Conservation (phyloP, 2,329 filamentous ascomycete genomes). For the Claviceps purpurea region DNA sequence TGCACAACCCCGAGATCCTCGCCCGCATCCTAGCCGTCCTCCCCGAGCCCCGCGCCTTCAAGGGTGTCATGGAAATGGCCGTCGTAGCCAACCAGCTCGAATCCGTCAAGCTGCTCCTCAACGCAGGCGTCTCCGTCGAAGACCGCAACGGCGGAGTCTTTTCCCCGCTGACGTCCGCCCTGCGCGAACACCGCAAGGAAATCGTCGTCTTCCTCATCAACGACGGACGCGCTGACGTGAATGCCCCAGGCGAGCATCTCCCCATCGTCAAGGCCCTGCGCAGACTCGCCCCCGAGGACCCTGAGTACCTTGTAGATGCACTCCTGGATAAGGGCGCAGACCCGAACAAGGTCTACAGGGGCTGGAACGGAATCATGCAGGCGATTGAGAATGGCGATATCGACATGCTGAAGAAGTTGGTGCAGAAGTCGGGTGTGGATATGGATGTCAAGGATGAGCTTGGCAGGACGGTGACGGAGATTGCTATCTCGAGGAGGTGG, state of each 20-base stretch:
- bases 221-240: constrained; percentile 49
- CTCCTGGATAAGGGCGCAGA: constrained; percentile 51
- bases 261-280: constrained; percentile 58
- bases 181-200: constrained; percentile 47
- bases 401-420: constrained; percentile 37
- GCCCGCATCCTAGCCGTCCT: constrained; percentile 43
- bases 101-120: constrained; percentile 50
- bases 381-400: constrained; percentile 50
- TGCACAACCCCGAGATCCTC: constrained; percentile 46
- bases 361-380: constrained; percentile 53
- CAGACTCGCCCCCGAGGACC: constrained; percentile 39
- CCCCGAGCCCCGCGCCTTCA: constrained; percentile 45
- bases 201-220: constrained; percentile 50
- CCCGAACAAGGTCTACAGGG: constrained; percentile 53
- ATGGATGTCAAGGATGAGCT: constrained; percentile 39
- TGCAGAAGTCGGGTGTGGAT: constrained; percentile 35
- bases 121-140: constrained; percentile 52
- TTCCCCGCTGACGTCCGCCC: constrained; percentile 52
- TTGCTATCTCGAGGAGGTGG: constrained; percentile 45
- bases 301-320: constrained; percentile 43
- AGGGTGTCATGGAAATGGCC: constrained; percentile 54
- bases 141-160: constrained; percentile 63
- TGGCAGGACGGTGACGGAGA: constrained; percentile 40
- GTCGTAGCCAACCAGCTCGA: constrained; percentile 54
- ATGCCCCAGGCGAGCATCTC: constrained; percentile 55